Evolutionary conservation across 805 yeast species (phyloP), one percentile per base, ranked within the genome.

Genomic region (Wickerhamiella cacticola): DNA sequence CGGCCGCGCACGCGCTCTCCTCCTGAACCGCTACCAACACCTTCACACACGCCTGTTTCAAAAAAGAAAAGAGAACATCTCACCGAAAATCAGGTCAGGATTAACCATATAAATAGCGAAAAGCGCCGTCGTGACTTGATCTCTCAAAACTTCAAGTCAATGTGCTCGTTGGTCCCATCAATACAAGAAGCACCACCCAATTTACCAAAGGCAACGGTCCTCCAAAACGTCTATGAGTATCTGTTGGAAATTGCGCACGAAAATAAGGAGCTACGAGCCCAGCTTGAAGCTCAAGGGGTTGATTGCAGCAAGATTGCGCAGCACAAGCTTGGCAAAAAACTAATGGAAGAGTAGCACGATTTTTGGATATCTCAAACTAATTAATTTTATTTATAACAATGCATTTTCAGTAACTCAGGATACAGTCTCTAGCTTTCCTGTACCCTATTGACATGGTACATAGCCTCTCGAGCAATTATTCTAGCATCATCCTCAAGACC

Each of bases 401-500:
- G 28, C 28, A 7, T 25, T 25, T 25, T 10, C 28, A 7, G 28
- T 7, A 25, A 10, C 28, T 25, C 28, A 7, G 9, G 28, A 7
- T 10, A 25, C 28, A n/a, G n/a, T 25, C 28, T 7, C 36, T 31
- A 31, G 4, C 8, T 31, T 9, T 31, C 36, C 16, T 31, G 36
- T 5, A 19, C 18, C 16, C 19, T 15, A 15, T 31, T 28, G 19
- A 44, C 22, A 34, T 31, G 56, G 71, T 73, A 51, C 86, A 64
- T 12, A 9, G 92, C 86, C 52, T 82, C 89, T 56, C 87, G 70
- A 0, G 89, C 84, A 26, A 88, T 80, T 0, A 80, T 72, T 38
- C 95, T 68, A 0, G 95, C 96, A 60, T 87, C 96, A 57, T 87
- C 96, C 16, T 87, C 76, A 58, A 83, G 94, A 49, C 87, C 80